Percentiles rank a stretch among this genome's conserved stretches.
These are phyloP conservation scores for Prunus fruticosa DNA, from an alignment of 306 rosid genomes.

Conservation along the genomic window DNA sequence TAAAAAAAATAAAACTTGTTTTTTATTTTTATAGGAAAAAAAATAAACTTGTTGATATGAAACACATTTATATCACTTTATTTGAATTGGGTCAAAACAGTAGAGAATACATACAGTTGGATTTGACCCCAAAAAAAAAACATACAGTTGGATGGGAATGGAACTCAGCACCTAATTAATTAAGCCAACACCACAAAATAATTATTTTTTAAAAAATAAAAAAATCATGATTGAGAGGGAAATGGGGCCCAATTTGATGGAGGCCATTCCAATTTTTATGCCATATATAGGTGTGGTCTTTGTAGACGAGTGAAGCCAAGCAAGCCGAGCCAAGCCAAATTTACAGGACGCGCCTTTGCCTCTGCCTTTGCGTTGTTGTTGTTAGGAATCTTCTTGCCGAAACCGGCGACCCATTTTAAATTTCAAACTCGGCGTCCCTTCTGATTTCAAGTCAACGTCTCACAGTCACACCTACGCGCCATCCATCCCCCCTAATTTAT, in stretches of 20 bases:
- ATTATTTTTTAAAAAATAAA: neutral
- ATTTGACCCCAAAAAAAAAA: too few relatives aligned
- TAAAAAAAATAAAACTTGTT: too few relatives aligned
- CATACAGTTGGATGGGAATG: neutral
- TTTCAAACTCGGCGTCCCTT: constrained; percentile 59
- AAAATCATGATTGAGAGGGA: neutral
- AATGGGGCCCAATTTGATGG: neutral
- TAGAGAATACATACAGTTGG: neutral
- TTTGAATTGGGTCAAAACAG: neutral
- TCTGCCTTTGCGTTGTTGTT: constrained; percentile 1
- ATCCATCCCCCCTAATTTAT: neutral
- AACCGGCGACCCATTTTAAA: constrained; percentile 15
- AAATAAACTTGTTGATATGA: too few relatives aligned
- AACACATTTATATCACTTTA: too few relatives aligned
- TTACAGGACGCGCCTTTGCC: constrained; percentile 17
- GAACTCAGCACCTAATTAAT: neutral
- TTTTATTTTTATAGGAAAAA: too few relatives aligned
- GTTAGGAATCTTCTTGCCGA: constrained; percentile 36
- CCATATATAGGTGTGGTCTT: neutral
- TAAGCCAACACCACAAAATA: neutral
- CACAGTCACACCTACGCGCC: neutral
- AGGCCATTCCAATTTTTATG: neutral
- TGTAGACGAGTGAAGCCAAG: neutral
- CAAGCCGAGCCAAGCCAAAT: neutral
- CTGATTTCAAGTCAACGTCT: neutral